phyloP scores from a whole-genome alignment of 2,329 filamentous ascomycete species.

The Diplodia mutila region DNA sequence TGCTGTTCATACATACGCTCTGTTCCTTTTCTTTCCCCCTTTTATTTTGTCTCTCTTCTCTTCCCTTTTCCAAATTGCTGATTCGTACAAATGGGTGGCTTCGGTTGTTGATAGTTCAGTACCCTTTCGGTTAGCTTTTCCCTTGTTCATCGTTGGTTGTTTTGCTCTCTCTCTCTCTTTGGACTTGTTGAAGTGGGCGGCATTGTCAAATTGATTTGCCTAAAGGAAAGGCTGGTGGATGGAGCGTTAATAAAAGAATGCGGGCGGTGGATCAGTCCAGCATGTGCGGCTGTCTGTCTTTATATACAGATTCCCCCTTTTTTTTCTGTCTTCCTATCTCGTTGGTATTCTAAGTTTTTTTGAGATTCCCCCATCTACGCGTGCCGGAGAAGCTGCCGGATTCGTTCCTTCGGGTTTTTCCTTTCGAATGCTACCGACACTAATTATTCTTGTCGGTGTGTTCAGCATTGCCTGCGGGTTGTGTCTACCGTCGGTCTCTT shows the following conservation, averaged over 20 bases:
- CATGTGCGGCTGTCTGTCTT: not conserved
- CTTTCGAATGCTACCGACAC: not conserved
- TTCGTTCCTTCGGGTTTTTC: not conserved
- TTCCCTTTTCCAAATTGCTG: not conserved
- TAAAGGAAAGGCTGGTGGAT: not conserved
- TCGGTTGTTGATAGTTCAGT: not conserved
- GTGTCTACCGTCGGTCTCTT: not conserved
- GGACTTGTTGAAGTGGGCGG: not conserved
- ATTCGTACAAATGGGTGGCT: not conserved
- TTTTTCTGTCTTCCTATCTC: not conserved
- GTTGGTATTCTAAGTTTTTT: not conserved
- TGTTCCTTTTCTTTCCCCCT: not conserved
- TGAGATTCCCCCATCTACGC: not conserved
- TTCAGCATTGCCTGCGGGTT: not conserved
- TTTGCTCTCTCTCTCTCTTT: not conserved
- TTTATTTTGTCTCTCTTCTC: not conserved
- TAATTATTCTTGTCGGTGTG: not conserved
- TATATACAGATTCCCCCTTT: not conserved
- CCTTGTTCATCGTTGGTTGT: not conserved
- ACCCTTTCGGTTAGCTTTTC: not conserved
- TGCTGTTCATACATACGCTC: not conserved
- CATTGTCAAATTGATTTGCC: not conserved
- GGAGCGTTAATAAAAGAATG: not conserved
- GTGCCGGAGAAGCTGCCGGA: not conserved
- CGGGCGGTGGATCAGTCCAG: not conserved